These are phyloP conservation scores for Kockovaella imperatae DNA, from an alignment of 768 basidiomycete species.

Conservation along the genomic window DNA sequence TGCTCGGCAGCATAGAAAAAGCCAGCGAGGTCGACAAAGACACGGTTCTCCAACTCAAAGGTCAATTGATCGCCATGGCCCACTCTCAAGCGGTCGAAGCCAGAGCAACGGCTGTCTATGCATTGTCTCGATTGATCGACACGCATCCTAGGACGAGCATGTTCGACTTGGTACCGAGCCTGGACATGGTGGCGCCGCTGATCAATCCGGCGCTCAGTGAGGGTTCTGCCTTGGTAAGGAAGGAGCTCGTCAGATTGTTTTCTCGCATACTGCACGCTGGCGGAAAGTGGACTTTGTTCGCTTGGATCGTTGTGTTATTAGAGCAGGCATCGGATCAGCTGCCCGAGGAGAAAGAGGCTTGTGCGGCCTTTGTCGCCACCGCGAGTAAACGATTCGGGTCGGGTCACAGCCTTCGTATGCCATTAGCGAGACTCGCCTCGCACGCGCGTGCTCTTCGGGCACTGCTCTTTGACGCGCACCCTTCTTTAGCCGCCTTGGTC, in stretches of 20 bases:
- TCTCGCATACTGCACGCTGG: constrained; percentile 5
- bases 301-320: constrained; percentile 5
- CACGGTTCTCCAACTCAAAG: constrained; percentile 4
- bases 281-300: constrained; percentile 14
- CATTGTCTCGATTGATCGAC: constrained; percentile 21
- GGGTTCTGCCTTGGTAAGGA: constrained; percentile 27
- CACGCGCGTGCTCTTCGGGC: too few species aligned
- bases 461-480: too few species aligned
- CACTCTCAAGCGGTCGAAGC: constrained; percentile 19
- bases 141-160: neutral
- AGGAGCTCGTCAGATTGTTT: constrained; percentile 26
- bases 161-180: neutral
- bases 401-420: too few species aligned
- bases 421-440: too few species aligned
- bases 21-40: constrained; percentile 3
- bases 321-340: neutral
- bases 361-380: too few species aligned
- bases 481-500: too few species aligned
- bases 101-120: constrained; percentile 29
- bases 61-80: constrained; percentile 14
- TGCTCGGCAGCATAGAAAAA: constrained; percentile 13
- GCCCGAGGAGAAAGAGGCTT: neutral
- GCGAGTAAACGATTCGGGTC: too few species aligned
- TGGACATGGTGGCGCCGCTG: constrained; percentile 7
- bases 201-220: constrained; percentile 10